A percentile compares a stretch with the other conserved stretches of the same genome.
Evolutionary conservation across 192 early-diverging fungal genomes (phyloP).

Genomic region (Powellomyces hirtus): DNA sequence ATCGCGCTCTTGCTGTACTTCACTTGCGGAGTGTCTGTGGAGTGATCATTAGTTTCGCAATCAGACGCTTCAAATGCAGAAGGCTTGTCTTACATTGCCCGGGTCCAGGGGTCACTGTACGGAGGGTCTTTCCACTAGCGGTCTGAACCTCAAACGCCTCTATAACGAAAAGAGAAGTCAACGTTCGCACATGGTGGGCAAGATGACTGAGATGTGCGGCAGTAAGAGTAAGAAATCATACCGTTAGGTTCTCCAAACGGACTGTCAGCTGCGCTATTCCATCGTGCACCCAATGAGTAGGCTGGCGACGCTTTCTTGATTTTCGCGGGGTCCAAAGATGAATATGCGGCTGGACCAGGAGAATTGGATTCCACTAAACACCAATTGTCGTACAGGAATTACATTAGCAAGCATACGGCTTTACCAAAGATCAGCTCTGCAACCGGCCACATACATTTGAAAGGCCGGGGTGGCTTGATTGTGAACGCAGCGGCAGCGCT

Average conservation of each 20-base stretch:
- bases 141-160: conserved; percentile 38
- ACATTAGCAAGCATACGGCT: too few relatives aligned
- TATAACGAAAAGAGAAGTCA: not conserved
- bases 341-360: conserved; percentile 56
- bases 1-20: conserved; percentile 40
- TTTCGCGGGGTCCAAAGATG: conserved; percentile 46
- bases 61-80: not conserved
- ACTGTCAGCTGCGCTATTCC: conserved; percentile 36
- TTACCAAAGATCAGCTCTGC: too few relatives aligned
- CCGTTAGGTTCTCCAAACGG: conserved; percentile 31
- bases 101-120: conserved; percentile 48
- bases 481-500: conserved; percentile 50
- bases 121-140: conserved; percentile 28
- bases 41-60: not conserved
- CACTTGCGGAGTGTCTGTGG: conserved; percentile 45
- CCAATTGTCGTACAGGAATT: too few relatives aligned
- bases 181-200: not conserved
- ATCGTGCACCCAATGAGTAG: conserved; percentile 52
- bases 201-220: too few relatives aligned
- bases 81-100: conserved; percentile 42
- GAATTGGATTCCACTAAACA: conserved; percentile 51
- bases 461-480: conserved; percentile 52
- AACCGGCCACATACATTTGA: conserved; percentile 45
- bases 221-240: not conserved
- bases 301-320: conserved; percentile 52